A percentile compares a stretch with the other conserved stretches of the same genome.
These are phyloP conservation scores for Boeremia exigua DNA, from an alignment of 2,329 filamentous ascomycete genomes.

Conservation along the genomic window DNA sequence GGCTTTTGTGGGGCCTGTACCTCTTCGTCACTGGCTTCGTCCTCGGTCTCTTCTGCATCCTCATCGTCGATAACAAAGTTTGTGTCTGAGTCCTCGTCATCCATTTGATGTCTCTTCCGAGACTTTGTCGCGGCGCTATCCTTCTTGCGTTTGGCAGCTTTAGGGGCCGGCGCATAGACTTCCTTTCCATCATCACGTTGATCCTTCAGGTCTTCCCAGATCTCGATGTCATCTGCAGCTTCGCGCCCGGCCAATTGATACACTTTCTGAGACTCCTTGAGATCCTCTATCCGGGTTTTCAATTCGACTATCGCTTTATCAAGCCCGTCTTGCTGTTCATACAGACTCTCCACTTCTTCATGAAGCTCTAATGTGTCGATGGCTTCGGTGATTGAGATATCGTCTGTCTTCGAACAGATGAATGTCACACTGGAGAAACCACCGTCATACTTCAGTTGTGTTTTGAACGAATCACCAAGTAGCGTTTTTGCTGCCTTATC, in stretches of 20 bases:
- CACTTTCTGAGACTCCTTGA: slow-evolving; percentile 45
- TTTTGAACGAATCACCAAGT: slow-evolving; percentile 63
- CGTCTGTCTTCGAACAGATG: slow-evolving; percentile 69
- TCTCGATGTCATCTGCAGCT: slow-evolving; percentile 52
- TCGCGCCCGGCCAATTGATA: slow-evolving; percentile 45
- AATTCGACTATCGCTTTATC: slow-evolving; percentile 26
- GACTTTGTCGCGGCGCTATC: slow-evolving; percentile 3
- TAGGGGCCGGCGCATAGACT: slow-evolving; percentile 48
- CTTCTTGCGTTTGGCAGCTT: slow-evolving; percentile 53
- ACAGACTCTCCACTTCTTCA: slow-evolving; percentile 36
- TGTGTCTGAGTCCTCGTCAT: slow-evolving; percentile 21
- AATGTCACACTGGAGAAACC: slow-evolving; percentile 63
- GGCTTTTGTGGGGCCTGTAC: slow-evolving; percentile 36
- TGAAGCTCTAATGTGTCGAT: slow-evolving; percentile 48
- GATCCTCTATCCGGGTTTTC: slow-evolving; percentile 27
- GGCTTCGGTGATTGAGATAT: slow-evolving; percentile 60
- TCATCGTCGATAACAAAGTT: slow-evolving; percentile 25
- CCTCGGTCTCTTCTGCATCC: slow-evolving; percentile 36
- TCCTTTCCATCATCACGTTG: slow-evolving; percentile 50
- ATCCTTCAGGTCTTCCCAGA: slow-evolving; percentile 53
- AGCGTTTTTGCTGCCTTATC: slow-evolving; percentile 64
- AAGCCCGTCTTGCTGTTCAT: slow-evolving; percentile 29
- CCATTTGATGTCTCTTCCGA: slow-evolving; percentile 27
- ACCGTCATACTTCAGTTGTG: slow-evolving; percentile 66
- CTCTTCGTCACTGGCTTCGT: slow-evolving; percentile 30